Base-by-base conservation (phyloP, 257 asterid species). In the Solanum lignicaule region DNA sequence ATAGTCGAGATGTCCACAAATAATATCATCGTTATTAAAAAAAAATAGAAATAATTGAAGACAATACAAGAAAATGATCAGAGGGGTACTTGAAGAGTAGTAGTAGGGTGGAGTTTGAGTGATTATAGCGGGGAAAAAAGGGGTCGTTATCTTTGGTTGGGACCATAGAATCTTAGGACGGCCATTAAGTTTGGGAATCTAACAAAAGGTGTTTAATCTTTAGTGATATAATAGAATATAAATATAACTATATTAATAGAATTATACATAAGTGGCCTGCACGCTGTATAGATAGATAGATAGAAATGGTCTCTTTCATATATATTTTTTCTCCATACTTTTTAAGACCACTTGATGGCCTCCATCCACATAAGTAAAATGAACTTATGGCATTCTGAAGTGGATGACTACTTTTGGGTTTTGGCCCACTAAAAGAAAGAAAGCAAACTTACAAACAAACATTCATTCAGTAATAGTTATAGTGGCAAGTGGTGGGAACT, bases 131-230 rank as follows among this genome's bases (percentile, higher is more conserved):
- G 68, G 46, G 3, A 9, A 1, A 74, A 87, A 73, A 83, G 85
- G 84, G 87, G 95, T 91, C 93, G 73, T 90, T 91, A 89, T 93
- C 94, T 86, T 87, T 84, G 87, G 20, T 89, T 87, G 93, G 97
- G 96, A 88, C 94, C 94, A 90, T 90, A 92, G 94, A 93, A 93
- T 94, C 95, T 90, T 90, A 88, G 95, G 97, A 89, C 96, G 96
- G 98, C 94, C 90, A 83, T 89, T 91, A 91, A 92, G 86, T 92
- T 92, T 93, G 94, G 94, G 91, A 90, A 87, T 90, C 91, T 74
- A 88, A 88, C 86, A 82, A 92, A 93, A 92, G 91, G 87, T 91
- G 92, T 91, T 90, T 90, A 93, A 89, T 79, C 90, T 86, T 87
- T 88, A 83, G 92, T 91, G 95, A 90, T 68, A 86, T 65, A 86